Base-by-base conservation (phyloP, 345 rosid species). In the Dipteronia sinensis region DNA sequence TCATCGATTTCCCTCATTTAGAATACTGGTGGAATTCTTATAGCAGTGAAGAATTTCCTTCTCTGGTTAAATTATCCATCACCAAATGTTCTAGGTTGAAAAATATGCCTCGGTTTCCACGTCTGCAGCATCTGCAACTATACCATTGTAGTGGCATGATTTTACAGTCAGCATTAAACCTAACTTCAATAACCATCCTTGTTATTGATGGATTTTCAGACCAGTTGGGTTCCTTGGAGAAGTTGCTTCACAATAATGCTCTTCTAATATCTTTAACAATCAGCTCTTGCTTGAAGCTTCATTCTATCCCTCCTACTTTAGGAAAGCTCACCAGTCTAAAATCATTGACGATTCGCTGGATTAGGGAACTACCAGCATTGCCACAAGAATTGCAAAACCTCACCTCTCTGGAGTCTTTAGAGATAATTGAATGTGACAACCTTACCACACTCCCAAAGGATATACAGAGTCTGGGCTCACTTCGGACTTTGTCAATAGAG, bases 11-110 rank as follows among this genome's bases (percentile, higher is more conserved):
- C 65, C 76, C 77, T 47, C 49, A 44, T 56, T 61, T 80, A 23
- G 72, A 74, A 70, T 53, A 46, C 51, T 82, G 84, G 84, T 74
- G 78, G 72, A 71, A 46, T 58, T 69, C 53, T 40, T 69, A 74
- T 51, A 53, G 56, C 69, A 74, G 25, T 64, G 78, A 55, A 44
- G 78, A 64, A 56, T 82, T 82, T 44, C 79, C 74, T 22, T 74
- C 65, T 19, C 65, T 82, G 59, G n/a, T 49, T 29, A 78, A 82
- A 38, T 19, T 78, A 34, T 56, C 53, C 49, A 29, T 82, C 73
- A 75, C 31, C n/a, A 75, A 47, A 65, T 78, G 85, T 78, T 17
- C 6, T 17, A 76, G 12, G 83, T 69, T 81, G 75, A 78, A 62
- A 72, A 77, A 59, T 44, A 51, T 81, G 65, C 74, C 83, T 22